Percentiles rank a stretch among this genome's conserved stretches.
These are phyloP conservation scores for Seiridium cupressi DNA, from an alignment of 2,329 filamentous ascomycete genomes.

Conservation along the genomic window DNA sequence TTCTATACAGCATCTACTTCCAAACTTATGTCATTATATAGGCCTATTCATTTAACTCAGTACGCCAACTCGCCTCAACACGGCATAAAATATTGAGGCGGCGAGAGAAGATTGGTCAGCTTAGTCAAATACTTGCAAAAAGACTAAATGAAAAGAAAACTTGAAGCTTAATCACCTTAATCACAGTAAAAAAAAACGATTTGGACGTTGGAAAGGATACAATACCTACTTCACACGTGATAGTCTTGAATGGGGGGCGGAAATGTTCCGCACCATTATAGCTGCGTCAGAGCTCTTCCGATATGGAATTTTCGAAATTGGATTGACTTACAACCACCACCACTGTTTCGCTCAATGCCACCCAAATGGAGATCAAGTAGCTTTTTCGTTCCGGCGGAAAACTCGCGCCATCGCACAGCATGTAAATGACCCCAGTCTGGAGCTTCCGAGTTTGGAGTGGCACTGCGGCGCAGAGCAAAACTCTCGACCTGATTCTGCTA, in stretches of 20 bases:
- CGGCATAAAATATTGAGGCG: too few relatives aligned
- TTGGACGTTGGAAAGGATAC: too few relatives aligned
- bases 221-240: too few relatives aligned
- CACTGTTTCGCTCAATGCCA: conserved; percentile 2
- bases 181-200: too few relatives aligned
- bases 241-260: neutral
- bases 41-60: too few relatives aligned
- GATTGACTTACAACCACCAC: neutral
- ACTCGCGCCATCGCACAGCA: conserved; percentile 52
- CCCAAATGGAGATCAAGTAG: conserved; percentile 14
- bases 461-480: neutral
- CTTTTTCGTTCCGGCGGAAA: conserved; percentile 45
- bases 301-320: neutral
- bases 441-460: neutral
- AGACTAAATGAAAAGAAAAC: too few relatives aligned
- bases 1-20: too few relatives aligned
- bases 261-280: neutral
- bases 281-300: neutral
- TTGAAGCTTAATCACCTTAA: too few relatives aligned
- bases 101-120: too few relatives aligned
- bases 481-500: neutral
- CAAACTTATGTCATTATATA: too few relatives aligned
- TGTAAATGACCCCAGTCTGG: conserved; percentile 28
- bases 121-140: too few relatives aligned
- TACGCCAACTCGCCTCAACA: too few relatives aligned